phyloP scores from a whole-genome alignment of 108 stramenopile species.

The Fistulifera solaris region DNA sequence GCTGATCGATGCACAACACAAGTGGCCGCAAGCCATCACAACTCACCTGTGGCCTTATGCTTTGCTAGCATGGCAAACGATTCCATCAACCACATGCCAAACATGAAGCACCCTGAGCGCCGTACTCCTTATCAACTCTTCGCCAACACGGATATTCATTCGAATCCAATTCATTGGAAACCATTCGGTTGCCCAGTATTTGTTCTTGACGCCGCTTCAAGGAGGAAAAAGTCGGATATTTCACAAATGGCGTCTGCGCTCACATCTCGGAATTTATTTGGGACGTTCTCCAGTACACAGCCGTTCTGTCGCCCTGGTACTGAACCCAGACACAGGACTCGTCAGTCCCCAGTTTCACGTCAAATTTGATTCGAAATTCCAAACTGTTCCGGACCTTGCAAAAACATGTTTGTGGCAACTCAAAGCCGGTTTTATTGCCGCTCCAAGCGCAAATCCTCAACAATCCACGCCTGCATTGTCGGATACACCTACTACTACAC shows the following conservation, averaged over 20 bases:
- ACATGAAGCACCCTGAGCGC: background rate
- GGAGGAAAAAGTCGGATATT: background rate
- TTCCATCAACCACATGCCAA: slow-evolving; percentile 5
- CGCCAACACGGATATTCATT: slow-evolving; percentile 1
- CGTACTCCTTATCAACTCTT: slow-evolving; percentile 9
- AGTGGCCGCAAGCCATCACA: slow-evolving; percentile 19
- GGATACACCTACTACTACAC: too few relatives aligned
- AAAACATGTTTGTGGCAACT: background rate
- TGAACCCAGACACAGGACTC: slow-evolving; percentile 21
- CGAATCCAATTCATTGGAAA: slow-evolving; percentile 13
- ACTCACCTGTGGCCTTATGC: slow-evolving; percentile 31
- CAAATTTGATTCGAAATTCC: slow-evolving; percentile 22
- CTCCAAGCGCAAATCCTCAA: too few relatives aligned
- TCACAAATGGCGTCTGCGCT: slow-evolving; percentile 28
- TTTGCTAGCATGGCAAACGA: slow-evolving; percentile 15
- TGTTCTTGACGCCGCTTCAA: slow-evolving; percentile 10
- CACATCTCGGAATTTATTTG: slow-evolving; percentile 27
- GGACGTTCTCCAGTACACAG: slow-evolving; percentile 21
- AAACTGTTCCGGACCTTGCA: slow-evolving; percentile 11
- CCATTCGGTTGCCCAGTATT: slow-evolving; percentile 23
- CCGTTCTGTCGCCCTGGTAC: slow-evolving; percentile 25
- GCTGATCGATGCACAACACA: slow-evolving; percentile 15
- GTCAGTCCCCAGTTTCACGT: slow-evolving; percentile 34
- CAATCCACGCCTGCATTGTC: too few relatives aligned
- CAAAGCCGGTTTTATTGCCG: slow-evolving; percentile 3